Percentiles rank a stretch among this genome's conserved stretches.
Conservation (phyloP, 2,329 filamentous ascomycete genomes). For the Diaporthe batatas region DNA sequence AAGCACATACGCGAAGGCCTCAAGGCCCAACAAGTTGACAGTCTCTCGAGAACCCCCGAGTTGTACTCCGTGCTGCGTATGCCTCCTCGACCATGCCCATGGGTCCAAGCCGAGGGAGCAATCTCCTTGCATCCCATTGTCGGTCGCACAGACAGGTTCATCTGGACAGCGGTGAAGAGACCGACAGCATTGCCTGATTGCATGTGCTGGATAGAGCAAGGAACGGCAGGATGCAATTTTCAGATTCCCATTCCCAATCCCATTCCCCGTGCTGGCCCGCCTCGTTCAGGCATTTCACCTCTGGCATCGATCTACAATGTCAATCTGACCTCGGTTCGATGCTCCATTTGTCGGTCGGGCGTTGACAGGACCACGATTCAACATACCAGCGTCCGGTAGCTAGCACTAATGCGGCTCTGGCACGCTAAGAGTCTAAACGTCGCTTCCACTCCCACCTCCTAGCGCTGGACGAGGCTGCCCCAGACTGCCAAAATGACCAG, state of each 20-base stretch:
- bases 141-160: not conserved
- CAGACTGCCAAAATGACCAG: constrained; percentile 34
- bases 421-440: constrained; percentile 33
- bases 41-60: constrained; percentile 6
- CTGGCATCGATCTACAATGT: constrained; percentile 16
- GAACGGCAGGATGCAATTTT: constrained; percentile 12
- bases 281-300: not conserved
- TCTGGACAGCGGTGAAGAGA: not conserved
- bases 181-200: constrained; percentile 15
- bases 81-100: not conserved
- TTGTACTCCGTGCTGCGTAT: too few relatives aligned
- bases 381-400: constrained; percentile 30
- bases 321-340: constrained; percentile 16
- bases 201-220: not conserved
- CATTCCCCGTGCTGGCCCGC: constrained; percentile 14
- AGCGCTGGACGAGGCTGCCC: constrained; percentile 39
- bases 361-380: constrained; percentile 28
- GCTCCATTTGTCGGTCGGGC: constrained; percentile 24
- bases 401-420: constrained; percentile 37
- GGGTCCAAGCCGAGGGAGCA: not conserved
- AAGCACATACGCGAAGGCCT: not conserved
- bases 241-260: constrained; percentile 22
- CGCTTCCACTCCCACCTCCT: constrained; percentile 31
- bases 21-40: not conserved
- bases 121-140: not conserved